phyloP scores from a whole-genome alignment of 2,329 filamentous ascomycete species.

The Harringtonia lauricola region DNA sequence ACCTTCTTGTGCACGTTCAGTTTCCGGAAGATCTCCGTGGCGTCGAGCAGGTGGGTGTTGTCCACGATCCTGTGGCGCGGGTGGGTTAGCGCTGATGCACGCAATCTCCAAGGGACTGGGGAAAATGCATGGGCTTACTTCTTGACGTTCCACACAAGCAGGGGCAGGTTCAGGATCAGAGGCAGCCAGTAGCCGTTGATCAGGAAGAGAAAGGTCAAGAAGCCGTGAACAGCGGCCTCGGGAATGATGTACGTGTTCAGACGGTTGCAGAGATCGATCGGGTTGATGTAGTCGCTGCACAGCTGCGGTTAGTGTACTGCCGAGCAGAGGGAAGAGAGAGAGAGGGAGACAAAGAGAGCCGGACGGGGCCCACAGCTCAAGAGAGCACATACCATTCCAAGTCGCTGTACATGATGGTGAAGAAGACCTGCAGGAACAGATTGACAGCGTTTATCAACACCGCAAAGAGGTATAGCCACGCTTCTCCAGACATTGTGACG shows the following conservation, averaged over 20 bases:
- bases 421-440: slow-evolving; percentile 98
- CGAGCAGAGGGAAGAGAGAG: slow-evolving; percentile 13
- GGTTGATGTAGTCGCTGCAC: slow-evolving; percentile 95
- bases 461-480: slow-evolving; percentile 94
- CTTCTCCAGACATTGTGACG: slow-evolving; percentile 79
- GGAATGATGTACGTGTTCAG: slow-evolving; percentile 99
- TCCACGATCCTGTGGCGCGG: slow-evolving; percentile 77
- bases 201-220: slow-evolving; percentile 90
- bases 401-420: slow-evolving; percentile 99
- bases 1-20: slow-evolving; percentile 99
- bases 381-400: slow-evolving; percentile 74
- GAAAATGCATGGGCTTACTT: too few relatives aligned
- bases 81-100: too few relatives aligned
- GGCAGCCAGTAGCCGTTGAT: slow-evolving; percentile 99
- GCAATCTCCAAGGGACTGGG: background rate
- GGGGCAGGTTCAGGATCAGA: slow-evolving; percentile 80
- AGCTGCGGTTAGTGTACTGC: too few relatives aligned
- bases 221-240: slow-evolving; percentile 93
- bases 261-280: slow-evolving; percentile 99
- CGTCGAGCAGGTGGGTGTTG: slow-evolving; percentile 92
- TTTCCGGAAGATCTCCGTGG: slow-evolving; percentile 98
- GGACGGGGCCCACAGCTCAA: too few relatives aligned
- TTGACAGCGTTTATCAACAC: slow-evolving; percentile 99
- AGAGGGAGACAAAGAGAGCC: slow-evolving; percentile 9
- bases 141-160: slow-evolving; percentile 90